Percentiles rank a stretch among this genome's conserved stretches.
Conservation (phyloP, 1,284 basidiomycete genomes). For the Ustilago bromivora region DNA sequence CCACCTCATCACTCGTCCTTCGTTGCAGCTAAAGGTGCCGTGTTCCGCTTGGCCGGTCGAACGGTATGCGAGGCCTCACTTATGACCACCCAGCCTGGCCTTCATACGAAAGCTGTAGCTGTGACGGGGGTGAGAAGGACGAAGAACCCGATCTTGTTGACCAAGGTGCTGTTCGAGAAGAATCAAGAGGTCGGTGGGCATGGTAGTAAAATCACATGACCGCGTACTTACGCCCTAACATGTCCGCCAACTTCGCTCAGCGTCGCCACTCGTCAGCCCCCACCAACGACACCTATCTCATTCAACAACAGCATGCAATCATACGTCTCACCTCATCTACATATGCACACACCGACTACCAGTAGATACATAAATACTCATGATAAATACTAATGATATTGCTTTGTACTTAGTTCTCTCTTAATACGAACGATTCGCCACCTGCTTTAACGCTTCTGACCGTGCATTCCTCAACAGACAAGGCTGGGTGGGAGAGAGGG, state of each 20-base stretch:
- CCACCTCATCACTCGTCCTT: constrained; percentile 70
- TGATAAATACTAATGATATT: too few relatives aligned
- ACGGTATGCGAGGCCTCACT: constrained; percentile 80
- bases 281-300: too few relatives aligned
- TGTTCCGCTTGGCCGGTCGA: constrained; percentile 70
- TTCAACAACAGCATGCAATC: too few relatives aligned
- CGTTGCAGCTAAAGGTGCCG: constrained; percentile 76
- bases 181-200: constrained; percentile 75
- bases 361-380: too few relatives aligned
- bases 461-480: constrained; percentile 73
- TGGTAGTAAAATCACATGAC: constrained; percentile 56
- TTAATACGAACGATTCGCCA: too few relatives aligned
- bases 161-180: constrained; percentile 77
- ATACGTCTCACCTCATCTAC: too few relatives aligned
- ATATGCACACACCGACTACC: too few relatives aligned
- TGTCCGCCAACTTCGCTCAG: too few relatives aligned
- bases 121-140: constrained; percentile 77
- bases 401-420: too few relatives aligned
- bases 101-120: constrained; percentile 71
- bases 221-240: too few relatives aligned
- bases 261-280: too few relatives aligned
- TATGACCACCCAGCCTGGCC: constrained; percentile 63
- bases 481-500: constrained; percentile 71
- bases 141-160: constrained; percentile 81
- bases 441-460: too few relatives aligned